Base-by-base conservation (phyloP, 306 rosid species). In the Cucumis hystrix region DNA sequence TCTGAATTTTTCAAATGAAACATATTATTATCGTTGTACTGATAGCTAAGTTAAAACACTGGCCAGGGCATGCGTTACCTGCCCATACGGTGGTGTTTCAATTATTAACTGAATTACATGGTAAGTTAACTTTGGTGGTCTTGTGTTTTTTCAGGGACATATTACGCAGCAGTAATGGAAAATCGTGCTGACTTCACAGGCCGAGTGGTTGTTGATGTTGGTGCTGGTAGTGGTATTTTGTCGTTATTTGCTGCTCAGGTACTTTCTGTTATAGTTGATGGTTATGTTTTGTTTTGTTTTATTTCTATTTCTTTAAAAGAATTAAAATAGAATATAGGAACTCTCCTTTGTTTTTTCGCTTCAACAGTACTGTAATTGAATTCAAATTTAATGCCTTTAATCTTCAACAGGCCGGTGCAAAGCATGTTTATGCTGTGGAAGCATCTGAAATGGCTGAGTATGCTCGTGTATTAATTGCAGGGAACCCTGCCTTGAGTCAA, bases 401-500 rank as follows among this genome's bases (percentile, higher is more conserved):
- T 79, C 69, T 69, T 62, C 30, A 63, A 54, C 62, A 94, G 98
- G 98, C 98, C n/a, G 98, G 98, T 47, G 98, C 98, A 63, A 94
- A 92, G 73, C 98, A 94, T 85, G 98, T 94, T 80, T 94, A 94
- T 83, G 98, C 98, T 2, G 98, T 94, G 82, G 98, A 94, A 88
- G 98, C 98, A 60, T 94, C 98, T 83, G 98, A 94, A 86, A 94
- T 94, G 98, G 95, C 98, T 77, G 97, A 94, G 79, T 94, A 94
- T 79, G 98, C 98, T 14, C 91, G 85, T 20, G 88, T 83, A 77
- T 88, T 94, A 72, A 86, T 94, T 83, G 89, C 91, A 45, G 98
- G 98, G 73, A 94, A 94, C 84, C 96, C 97, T 64, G 77, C 55
- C 18, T 79, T 94, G 64, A 83, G 91, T 82, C 88, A 90, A 78